These are phyloP conservation scores for Colletotrichum aenigma DNA, from an alignment of 2,329 filamentous ascomycete species.

Conservation along the genomic window DNA sequence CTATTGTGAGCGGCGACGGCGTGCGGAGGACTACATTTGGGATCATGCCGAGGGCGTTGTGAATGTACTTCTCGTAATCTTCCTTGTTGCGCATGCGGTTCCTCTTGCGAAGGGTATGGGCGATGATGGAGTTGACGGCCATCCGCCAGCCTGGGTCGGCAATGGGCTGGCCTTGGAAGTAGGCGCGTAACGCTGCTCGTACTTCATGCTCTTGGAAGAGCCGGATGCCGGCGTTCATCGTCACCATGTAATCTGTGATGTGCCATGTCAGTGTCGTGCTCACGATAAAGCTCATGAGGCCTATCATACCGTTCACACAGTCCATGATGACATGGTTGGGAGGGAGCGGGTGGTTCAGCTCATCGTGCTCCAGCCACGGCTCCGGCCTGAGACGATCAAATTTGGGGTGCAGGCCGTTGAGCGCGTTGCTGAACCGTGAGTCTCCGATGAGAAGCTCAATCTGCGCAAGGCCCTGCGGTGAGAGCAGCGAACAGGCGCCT, in stretches of 20 bases:
- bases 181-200: not conserved
- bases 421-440: not conserved
- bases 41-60: slow-evolving; percentile 13
- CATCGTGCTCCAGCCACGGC: not conserved
- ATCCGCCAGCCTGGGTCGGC: slow-evolving; percentile 11
- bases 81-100: slow-evolving; percentile 6
- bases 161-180: slow-evolving; percentile 6
- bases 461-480: not conserved
- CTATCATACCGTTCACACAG: slow-evolving; percentile 4
- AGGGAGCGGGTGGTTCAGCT: slow-evolving; percentile 9
- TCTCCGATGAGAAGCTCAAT: slow-evolving; percentile 16
- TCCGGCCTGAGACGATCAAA: not conserved
- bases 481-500: slow-evolving; percentile 15
- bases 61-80: slow-evolving; percentile 11
- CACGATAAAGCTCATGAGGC: not conserved
- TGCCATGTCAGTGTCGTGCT: not conserved
- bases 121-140: slow-evolving; percentile 8
- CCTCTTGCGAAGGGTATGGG: not conserved
- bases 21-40: slow-evolving; percentile 1
- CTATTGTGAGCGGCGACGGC: slow-evolving; percentile 1
- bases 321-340: slow-evolving; percentile 16
- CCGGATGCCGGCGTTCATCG: not conserved
- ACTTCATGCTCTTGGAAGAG: slow-evolving; percentile 13
- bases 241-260: not conserved
- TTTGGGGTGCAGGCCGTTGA: not conserved